Evolutionary conservation across 1,284 basidiomycete genomes (phyloP), one percentile per base, ranked within the genome.

Genomic region (Irpex sp.): DNA sequence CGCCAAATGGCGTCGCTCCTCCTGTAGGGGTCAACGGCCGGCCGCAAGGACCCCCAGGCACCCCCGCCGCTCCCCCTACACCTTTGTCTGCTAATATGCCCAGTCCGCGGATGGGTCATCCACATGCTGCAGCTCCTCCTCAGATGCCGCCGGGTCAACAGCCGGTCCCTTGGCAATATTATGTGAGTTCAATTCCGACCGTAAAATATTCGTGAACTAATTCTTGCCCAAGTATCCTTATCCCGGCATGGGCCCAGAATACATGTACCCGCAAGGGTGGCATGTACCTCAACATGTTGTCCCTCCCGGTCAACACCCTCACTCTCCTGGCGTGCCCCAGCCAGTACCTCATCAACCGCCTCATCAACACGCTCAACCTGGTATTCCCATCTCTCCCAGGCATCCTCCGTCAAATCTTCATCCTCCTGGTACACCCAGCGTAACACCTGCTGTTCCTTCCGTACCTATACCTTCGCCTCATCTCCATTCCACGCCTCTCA

Each of bases 361-460:
- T 57, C 71, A 19, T 73, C 71, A 54, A 74, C 79, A 79, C 11
- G 77, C 77, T 38, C 79, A 81, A 19, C 59, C 75, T 36, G 74
- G 74, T 19, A 79, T 85, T 74, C 77, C 83, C 4, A 83, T 90
- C 78, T 91, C 88, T 8, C 89, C 89, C 21, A 84, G 87, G 65
- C 85, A 82, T 70, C 81, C 78, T 40, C 84, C 85, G 15, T 78
- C 83, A 5, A 78, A 76, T 49, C 75, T 90, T 17, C 85, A 84
- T 69, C 73, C 77, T 2, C 86, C 88, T 26, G 85, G 84, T 38
- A 91, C 89, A 1, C 89, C 89, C 7, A 88, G 86, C 0, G 77
- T 84, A 55, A 65, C 83, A 0, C 87, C 88, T 66, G 81, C 88
- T 21, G 72, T 81, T 51, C 82, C 84, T 17, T 75, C 79, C 21